phyloP scores from a whole-genome alignment of 208 protist genomes.

The Phytomonas sp. region DNA sequence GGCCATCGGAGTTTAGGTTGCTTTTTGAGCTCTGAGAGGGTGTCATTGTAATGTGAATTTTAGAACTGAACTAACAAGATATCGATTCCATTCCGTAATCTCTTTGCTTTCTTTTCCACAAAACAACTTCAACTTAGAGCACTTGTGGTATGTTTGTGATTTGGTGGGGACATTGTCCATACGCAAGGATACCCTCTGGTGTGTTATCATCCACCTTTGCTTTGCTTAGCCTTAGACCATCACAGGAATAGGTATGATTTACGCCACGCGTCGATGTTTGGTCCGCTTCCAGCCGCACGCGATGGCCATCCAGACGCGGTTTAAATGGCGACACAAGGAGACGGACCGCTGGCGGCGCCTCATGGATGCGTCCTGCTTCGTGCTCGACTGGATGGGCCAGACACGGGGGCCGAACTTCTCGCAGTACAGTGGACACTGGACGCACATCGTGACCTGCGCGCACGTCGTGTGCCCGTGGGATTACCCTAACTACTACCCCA shows the following conservation, averaged over 20 bases:
- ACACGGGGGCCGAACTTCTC: slow-evolving; percentile 68
- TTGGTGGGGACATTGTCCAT: not conserved
- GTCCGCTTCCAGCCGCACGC: slow-evolving; percentile 81
- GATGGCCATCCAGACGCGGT: slow-evolving; percentile 85
- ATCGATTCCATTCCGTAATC: slow-evolving; percentile 2
- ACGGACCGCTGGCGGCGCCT: slow-evolving; percentile 84
- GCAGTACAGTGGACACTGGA: slow-evolving; percentile 86
- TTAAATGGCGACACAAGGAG: slow-evolving; percentile 89
- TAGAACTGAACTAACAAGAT: slow-evolving; percentile 8
- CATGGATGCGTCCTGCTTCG: slow-evolving; percentile 87
- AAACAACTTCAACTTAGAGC: not conserved
- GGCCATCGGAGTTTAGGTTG: not conserved
- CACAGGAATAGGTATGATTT: slow-evolving; percentile 13
- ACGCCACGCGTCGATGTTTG: slow-evolving; percentile 1
- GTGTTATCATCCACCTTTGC: not conserved
- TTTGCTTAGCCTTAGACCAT: not conserved
- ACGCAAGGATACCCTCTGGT: not conserved
- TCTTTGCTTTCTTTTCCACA: slow-evolving; percentile 10
- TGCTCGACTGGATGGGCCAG: slow-evolving; percentile 77
- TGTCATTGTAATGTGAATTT: not conserved
- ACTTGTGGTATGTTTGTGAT: not conserved
- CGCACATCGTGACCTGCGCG: slow-evolving; percentile 82
- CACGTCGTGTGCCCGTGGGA: slow-evolving; percentile 88
- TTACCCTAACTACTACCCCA: slow-evolving; percentile 87
- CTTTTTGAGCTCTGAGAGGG: slow-evolving; percentile 1